Base-by-base conservation (phyloP, 148 eudicot species). In the Polygonum aviculare region DNA sequence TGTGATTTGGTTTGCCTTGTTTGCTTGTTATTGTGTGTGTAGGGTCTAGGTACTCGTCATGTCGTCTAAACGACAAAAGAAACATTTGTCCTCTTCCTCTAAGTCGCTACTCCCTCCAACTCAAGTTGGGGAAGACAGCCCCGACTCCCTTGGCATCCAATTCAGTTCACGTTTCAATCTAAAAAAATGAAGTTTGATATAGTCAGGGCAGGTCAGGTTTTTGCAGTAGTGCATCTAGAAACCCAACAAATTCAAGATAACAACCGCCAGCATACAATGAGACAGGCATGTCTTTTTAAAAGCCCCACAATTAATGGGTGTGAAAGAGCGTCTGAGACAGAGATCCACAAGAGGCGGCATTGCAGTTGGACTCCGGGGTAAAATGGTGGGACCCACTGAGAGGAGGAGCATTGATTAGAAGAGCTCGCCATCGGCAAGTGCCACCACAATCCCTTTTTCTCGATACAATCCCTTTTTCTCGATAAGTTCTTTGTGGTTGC, bases 401-500 rank as follows among this genome's bases (percentile, higher is more conserved):
- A 62, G 69, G 38, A 19, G 38, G 74, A 35, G 19, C 26, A 21
- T 44, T 44, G 11, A 7, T 10, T 10, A 44, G 47, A 44, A 48
- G 8, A 10, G 1, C 77, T 65, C 83, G 80, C 54, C 77, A 77
- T 7, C 74, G 73, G 74, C 83, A 81, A 65, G 83, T 81, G 35
- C 80, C 83, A 15, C 83, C 31, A 26, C 31, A 70, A 5, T 12
- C 74, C 74, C 31, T 70, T 44, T n/a, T 70, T 70, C 74, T 70
- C 8, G 0, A 70, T 70, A 70, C 22, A 70, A 5, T 12, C 74
- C 74, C 31, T 70, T 44, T n/a, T 70, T 70, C 74, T 70, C 8
- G 0, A 70, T 5, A 39, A 70, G 74, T 44, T 70, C 49, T 22
- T 39, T 44, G 49, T 70, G 74, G 49, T 70, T 70, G 5, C 74